Evolutionary conservation across 108 stramenopile genomes (phyloP), one percentile per base, ranked within the genome.

Genomic region (Nannochloropsis gaditana): DNA sequence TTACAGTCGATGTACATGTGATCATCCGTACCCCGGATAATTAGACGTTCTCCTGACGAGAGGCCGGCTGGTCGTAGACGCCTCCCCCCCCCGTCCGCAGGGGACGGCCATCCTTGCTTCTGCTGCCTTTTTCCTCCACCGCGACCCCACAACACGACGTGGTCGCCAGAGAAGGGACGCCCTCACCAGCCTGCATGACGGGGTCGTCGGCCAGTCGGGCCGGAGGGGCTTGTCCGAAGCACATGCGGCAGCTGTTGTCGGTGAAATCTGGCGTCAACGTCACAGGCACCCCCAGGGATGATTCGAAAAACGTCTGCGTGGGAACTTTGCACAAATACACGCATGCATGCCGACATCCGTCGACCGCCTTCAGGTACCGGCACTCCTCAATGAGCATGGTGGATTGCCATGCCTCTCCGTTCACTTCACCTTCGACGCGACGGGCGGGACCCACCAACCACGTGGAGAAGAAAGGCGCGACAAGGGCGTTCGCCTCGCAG

Each of bases 311-410:
- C n/a, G 59, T 6, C 59, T 73, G 59, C 6, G 59, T 73, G 4
- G 59, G 59, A n/a, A 73, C 59, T n/a, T 73, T 73, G 59, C 59
- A 73, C 8, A 73, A n/a, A 8, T 73, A 73, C 59, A 73, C 59
- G 59, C 59, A 73, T n/a, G 59, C 59, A 8, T 73, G 59, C 59
- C 59, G 59, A 73, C 59, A 73, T 4, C 59, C 59, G 59, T 73
- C 59, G 19, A 73, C 59, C 59, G 59, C 15, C 59, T 73, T 73
- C 3, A 73, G 59, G 59, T 73, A 73, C 2, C 59, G 59, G 8
- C 59, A 73, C 59, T 73, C 59, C n/a, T 73, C 59, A 6, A 73
- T 73, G 19, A 73, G 59, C 59, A 73, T 73, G 59, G 59, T 73
- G 19, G 59, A 73, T 73, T 73, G 59, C 59, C 59, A 73, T 15